Percentiles rank a stretch among this genome's conserved stretches.
phyloP scores from a whole-genome alignment of 176 grass and related monocot genomes.

The Musa troglodytarum region DNA sequence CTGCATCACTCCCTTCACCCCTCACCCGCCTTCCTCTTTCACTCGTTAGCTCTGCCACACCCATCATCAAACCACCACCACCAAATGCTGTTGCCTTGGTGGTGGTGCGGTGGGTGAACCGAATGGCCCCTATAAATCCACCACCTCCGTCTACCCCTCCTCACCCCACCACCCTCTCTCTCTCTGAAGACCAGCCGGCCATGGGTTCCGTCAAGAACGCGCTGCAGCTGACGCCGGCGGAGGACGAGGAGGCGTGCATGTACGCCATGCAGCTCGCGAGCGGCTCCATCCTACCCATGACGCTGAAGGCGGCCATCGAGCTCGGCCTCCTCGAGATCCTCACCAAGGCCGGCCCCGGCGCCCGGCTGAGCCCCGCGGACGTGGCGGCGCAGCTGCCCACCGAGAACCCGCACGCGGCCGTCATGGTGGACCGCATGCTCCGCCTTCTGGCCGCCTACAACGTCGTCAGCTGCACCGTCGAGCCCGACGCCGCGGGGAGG shows the following conservation, averaged over 20 bases:
- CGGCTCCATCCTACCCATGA: conserved; percentile 88
- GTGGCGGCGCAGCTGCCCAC: conserved; percentile 51
- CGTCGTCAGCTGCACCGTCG: conserved; percentile 43
- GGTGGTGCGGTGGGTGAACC: too few relatives aligned
- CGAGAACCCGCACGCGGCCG: conserved; percentile 32
- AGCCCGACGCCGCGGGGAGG: conserved; percentile 39
- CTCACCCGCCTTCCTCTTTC: too few relatives aligned
- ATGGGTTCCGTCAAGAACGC: conserved; percentile 4
- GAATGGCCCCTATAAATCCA: too few relatives aligned
- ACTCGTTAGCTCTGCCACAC: too few relatives aligned
- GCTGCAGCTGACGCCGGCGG: conserved; percentile 11
- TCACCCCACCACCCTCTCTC: too few relatives aligned
- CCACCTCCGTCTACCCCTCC: too few relatives aligned
- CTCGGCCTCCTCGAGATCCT: conserved; percentile 69
- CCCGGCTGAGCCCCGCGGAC: conserved; percentile 35
- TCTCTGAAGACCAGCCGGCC: too few relatives aligned
- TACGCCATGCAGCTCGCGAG: conserved; percentile 57
- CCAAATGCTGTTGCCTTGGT: too few relatives aligned
- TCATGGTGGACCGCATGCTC: conserved; percentile 89
- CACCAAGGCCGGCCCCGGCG: conserved; percentile 12
- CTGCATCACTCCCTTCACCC: too few relatives aligned
- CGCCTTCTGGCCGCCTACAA: conserved; percentile 62
- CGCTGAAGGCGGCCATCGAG: conserved; percentile 83
- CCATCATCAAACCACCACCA: too few relatives aligned
- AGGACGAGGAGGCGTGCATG: conserved; percentile 86